Conservation (phyloP, 441 rosid genomes). For the Viola pubescens region DNA sequence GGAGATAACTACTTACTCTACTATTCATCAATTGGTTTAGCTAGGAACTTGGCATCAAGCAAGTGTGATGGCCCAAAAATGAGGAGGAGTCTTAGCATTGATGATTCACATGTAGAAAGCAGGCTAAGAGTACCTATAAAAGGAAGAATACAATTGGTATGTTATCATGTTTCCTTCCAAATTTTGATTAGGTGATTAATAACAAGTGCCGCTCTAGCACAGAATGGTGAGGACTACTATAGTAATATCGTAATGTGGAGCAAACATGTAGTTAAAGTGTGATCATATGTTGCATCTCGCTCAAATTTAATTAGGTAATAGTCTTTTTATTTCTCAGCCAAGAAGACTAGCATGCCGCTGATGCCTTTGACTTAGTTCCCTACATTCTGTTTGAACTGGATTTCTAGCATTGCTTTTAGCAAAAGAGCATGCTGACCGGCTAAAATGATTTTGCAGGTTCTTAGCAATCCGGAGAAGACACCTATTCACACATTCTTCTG, state of each 20-base stretch:
- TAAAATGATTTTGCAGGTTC: constrained; percentile 37
- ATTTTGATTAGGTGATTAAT: background rate
- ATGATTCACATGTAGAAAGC: constrained; percentile 29
- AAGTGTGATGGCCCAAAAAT: constrained; percentile 25
- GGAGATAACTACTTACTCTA: constrained; percentile 49
- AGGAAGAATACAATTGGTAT: constrained; percentile 55
- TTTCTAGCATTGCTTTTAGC: no score
- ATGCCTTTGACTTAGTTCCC: no score
- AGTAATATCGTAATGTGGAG: no score
- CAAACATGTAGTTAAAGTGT: no score
- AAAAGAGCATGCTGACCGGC: constrained; percentile 6
- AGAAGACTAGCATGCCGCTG: no score
- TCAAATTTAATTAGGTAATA: background rate
- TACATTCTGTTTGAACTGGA: no score
- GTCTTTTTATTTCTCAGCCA: background rate
- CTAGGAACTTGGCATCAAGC: constrained; percentile 21
- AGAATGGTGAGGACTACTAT: no score
- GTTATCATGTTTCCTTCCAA: constrained; percentile 1
- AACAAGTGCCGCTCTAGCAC: background rate
- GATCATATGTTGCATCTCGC: no score
- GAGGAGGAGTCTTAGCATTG: constrained; percentile 39
- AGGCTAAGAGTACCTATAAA: constrained; percentile 45
- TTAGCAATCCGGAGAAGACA: constrained; percentile 67
- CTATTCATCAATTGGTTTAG: constrained; percentile 42
- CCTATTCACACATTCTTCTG: constrained; percentile 55